phyloP scores from a whole-genome alignment of 257 asterid genomes.

The Solanum sitiens region DNA sequence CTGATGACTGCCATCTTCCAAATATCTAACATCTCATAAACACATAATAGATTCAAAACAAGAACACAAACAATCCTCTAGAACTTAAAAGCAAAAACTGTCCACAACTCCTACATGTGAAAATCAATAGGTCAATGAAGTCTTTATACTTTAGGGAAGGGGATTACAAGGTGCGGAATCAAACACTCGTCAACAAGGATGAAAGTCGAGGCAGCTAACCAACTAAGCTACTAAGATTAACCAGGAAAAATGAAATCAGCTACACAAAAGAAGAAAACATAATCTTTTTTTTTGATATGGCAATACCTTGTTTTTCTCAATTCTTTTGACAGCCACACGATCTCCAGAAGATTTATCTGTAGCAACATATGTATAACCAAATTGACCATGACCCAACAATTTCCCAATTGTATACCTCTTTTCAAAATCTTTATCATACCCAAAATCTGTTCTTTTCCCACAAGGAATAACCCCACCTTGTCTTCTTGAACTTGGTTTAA shows the following conservation, averaged over 20 bases:
- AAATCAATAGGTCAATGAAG: not conserved
- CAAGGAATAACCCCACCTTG: slow-evolving; percentile 65
- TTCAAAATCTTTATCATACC: slow-evolving; percentile 88
- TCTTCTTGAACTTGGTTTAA: slow-evolving; percentile 37
- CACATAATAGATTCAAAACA: not conserved
- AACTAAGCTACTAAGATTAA: not conserved
- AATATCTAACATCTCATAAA: not conserved
- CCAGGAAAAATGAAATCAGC: not conserved
- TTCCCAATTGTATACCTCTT: slow-evolving; percentile 65
- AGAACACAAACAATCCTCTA: not conserved
- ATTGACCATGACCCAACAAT: slow-evolving; percentile 96
- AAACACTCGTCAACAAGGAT: not conserved
- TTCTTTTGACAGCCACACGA: slow-evolving; percentile 97
- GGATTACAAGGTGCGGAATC: not conserved
- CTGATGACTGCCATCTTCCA: not conserved
- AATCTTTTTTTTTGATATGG: not conserved
- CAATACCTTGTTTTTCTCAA: slow-evolving; percentile 84
- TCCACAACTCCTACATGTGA: not conserved
- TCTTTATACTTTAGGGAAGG: not conserved
- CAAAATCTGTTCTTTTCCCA: slow-evolving; percentile 95
- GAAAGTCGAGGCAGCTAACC: not conserved
- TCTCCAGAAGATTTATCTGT: slow-evolving; percentile 75
- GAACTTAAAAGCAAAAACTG: not conserved
- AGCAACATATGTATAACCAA: slow-evolving; percentile 94
- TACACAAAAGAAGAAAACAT: not conserved